Percentiles rank a stretch among this genome's conserved stretches.
Evolutionary conservation across 2,329 filamentous ascomycete species (phyloP).

Genomic region (Talaromyces sp.): DNA sequence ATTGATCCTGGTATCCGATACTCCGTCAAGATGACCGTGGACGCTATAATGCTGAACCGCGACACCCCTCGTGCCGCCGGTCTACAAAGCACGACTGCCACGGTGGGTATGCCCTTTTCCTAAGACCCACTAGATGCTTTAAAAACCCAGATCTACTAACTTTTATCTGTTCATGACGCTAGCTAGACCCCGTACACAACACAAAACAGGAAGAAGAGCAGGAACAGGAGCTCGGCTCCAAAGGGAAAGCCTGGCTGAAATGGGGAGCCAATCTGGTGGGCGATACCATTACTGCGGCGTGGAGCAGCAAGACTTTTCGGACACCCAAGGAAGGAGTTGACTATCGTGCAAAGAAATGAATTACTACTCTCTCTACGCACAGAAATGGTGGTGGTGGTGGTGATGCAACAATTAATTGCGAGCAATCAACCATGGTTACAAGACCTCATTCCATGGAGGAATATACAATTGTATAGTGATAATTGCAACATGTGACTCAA

Average conservation of each 20-base stretch:
- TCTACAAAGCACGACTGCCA: not conserved
- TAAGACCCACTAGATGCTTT: not conserved
- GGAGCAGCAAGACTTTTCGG: not conserved
- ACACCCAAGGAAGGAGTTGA: not conserved
- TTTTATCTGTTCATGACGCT: not conserved
- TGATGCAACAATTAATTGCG: not conserved
- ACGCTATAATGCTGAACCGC: not conserved
- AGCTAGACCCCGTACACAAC: not conserved
- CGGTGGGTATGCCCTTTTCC: not conserved
- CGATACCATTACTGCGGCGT: not conserved
- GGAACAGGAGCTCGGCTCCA: not conserved
- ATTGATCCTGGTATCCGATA: not conserved
- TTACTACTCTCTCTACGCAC: not conserved
- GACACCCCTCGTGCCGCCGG: not conserved
- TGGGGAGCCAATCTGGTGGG: not conserved
- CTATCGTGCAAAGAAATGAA: not conserved
- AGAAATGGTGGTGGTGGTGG: not conserved
- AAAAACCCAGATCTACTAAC: too few relatives aligned
- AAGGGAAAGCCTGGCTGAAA: not conserved
- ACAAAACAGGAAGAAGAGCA: not conserved
- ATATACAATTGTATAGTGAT: not conserved
- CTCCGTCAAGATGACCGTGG: not conserved
- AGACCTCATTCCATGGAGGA: not conserved
- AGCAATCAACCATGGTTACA: not conserved
- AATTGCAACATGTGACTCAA: not conserved